Evolutionary conservation across 139 green algal genomes (phyloP).

Genomic region (Micractinium conductrix): DNA sequence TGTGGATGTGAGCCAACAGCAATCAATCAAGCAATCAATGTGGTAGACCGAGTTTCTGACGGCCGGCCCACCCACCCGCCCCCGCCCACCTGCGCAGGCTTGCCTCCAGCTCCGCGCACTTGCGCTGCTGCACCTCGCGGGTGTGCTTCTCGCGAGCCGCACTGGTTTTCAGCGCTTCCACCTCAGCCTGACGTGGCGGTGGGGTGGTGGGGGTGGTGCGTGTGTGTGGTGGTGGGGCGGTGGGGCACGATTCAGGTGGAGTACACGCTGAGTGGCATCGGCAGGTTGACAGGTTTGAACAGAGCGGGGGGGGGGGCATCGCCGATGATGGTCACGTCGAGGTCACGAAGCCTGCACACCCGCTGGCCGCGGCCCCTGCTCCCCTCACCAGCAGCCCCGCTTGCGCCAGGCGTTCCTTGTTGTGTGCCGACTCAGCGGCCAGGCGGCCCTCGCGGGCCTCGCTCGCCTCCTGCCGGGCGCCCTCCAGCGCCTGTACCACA

Average conservation of each 20-base stretch:
- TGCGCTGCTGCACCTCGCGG: constrained; percentile 19
- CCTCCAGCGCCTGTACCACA: constrained; percentile 5
- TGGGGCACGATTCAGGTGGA: no score
- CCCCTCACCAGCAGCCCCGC: constrained; percentile 21
- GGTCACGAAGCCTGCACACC: no score
- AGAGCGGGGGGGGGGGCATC: no score
- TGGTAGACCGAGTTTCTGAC: background rate
- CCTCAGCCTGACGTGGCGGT: constrained; percentile 2
- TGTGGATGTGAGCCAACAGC: background rate
- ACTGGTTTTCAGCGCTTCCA: constrained; percentile 15
- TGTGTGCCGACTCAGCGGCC: constrained; percentile 4
- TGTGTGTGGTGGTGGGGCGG: no score
- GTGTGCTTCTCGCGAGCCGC: constrained; percentile 11
- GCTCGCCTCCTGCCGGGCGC: constrained; percentile 4
- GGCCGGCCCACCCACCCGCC: background rate
- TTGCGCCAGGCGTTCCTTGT: constrained; percentile 18
- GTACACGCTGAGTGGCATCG: no score
- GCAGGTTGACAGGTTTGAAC: no score
- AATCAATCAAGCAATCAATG: no score
- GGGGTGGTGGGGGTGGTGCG: no score
- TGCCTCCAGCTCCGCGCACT: constrained; percentile 22
- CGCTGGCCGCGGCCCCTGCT: background rate
- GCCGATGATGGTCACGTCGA: no score
- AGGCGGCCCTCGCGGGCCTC: constrained; percentile 27
- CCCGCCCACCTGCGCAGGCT: constrained; percentile 23